Evolutionary conservation across 225 moss, liverwort and hornwort genomes (phyloP).

Genomic region (Bryum argenteum): DNA sequence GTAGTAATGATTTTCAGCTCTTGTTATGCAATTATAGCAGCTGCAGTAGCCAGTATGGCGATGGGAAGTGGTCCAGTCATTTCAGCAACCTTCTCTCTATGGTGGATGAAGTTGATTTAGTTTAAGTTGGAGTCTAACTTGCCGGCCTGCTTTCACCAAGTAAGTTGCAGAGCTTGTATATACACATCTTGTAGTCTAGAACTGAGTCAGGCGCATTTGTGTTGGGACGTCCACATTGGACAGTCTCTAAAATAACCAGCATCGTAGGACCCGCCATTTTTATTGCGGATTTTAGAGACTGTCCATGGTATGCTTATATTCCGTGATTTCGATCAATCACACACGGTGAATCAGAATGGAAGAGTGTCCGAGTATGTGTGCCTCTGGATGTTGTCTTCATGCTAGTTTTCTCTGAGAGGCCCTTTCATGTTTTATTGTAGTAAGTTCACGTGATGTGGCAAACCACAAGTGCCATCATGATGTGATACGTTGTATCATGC

Average conservation of each 20-base stretch:
- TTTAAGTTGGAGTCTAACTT: background rate
- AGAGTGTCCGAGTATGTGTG: background rate
- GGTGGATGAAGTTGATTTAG: conserved; percentile 20
- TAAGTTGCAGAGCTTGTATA: conserved; percentile 5
- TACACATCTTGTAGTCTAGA: conserved; percentile 21
- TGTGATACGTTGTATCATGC: too few species aligned
- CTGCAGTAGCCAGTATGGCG: conserved; percentile 11
- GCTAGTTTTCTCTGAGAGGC: too few species aligned
- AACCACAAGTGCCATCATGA: too few species aligned
- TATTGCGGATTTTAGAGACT: conserved; percentile 26
- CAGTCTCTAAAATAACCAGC: conserved; percentile 19
- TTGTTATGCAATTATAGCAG: background rate
- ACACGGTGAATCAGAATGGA: background rate
- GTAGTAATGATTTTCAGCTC: conserved; percentile 7
- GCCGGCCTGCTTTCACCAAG: conserved; percentile 9
- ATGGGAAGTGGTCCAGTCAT: conserved; percentile 26
- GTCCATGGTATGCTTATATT: background rate
- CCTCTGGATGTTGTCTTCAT: background rate
- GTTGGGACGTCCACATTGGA: conserved; percentile 6
- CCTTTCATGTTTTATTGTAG: too few species aligned
- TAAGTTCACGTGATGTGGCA: too few species aligned
- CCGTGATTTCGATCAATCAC: background rate
- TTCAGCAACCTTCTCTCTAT: conserved; percentile 3
- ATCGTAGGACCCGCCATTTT: conserved; percentile 18
- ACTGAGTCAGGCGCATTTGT: background rate